Base-by-base conservation (phyloP, 176 grass and related monocot species). In the Carex scoparia region DNA sequence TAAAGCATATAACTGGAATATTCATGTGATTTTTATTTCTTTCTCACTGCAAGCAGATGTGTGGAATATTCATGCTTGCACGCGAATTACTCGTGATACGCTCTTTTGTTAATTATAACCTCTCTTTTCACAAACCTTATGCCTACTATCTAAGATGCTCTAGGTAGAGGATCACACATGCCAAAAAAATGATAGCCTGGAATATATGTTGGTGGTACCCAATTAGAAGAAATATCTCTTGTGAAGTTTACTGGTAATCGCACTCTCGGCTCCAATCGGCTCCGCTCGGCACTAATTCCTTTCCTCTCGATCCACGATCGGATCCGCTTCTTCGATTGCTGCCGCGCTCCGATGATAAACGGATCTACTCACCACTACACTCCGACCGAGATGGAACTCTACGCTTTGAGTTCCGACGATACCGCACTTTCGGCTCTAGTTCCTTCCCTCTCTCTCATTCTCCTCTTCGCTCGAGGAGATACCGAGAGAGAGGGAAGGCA, bases 61-160 rank as follows among this genome's bases (percentile, higher is more conserved):
- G 35, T 79, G 75, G 49, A 59, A 79, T 79, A 57, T 79, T 28
- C 75, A 58, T 32, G 75, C 23, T 57, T 16, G 48, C n/a, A 33
- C 38, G 38, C 4, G 48, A 11, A 30, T 7, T 5, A 57, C 10
- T 79, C 19, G 16, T 78, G n/a, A 78, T 78, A 53, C 13, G 19
- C 46, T 78, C 30, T 78, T 13, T 11, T 78, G n/a, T 78, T n/a
- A n/a, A n/a, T n/a, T 78, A 79, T 79, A 79, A 31, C 74, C 19
- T 78, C 7, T 78, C 4, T 57, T 79, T 79, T 23, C 53, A 30
- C 74, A 79, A 56, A 79, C 46, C 2, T 30, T 14, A 30, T 54
- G 69, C 69, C 69, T 23, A 72, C 40, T 40, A 42, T 72, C 7
- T 49, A 72, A 72, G 69, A 72, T 71, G 69, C 69, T 44, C 38